Conservation (phyloP, 1,284 basidiomycete genomes). For the Takashimella tepidaria region DNA sequence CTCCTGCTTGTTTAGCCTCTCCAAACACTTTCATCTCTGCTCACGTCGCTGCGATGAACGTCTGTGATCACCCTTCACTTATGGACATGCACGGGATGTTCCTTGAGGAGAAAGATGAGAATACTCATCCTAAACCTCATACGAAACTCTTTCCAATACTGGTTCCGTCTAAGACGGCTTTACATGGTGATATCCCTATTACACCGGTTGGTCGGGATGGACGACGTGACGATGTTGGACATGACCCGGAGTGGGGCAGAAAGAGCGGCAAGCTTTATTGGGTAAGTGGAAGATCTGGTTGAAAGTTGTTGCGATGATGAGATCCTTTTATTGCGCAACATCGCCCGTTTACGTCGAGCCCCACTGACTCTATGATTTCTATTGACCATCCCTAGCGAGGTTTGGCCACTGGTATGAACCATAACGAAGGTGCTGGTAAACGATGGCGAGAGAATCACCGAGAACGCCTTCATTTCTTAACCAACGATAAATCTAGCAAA, state of each 20-base stretch:
- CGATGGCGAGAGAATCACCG: conserved; percentile 46
- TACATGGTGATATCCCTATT: conserved; percentile 47
- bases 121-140: conserved; percentile 45
- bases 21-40: conserved; percentile 40
- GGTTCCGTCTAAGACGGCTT: conserved; percentile 41
- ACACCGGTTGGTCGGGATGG: conserved; percentile 46
- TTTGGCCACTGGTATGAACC: conserved; percentile 42
- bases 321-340: too few relatives aligned
- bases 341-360: too few relatives aligned
- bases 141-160: conserved; percentile 46
- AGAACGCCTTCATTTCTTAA: conserved; percentile 45
- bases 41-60: conserved; percentile 45
- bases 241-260: conserved; percentile 42
- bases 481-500: conserved; percentile 33
- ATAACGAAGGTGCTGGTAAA: conserved; percentile 38
- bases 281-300: conserved; percentile 22
- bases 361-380: background rate
- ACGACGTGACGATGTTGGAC: conserved; percentile 42
- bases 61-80: conserved; percentile 46
- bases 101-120: conserved; percentile 38
- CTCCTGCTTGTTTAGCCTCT: conserved; percentile 21
- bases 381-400: conserved; percentile 32
- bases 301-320: background rate
- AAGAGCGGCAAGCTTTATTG: conserved; percentile 48
- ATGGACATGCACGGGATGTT: conserved; percentile 47